A percentile compares a stretch with the other conserved stretches of the same genome.
These are phyloP conservation scores for Botryotinia globosa DNA, from an alignment of 2,329 filamentous ascomycete genomes.

Conservation along the genomic window DNA sequence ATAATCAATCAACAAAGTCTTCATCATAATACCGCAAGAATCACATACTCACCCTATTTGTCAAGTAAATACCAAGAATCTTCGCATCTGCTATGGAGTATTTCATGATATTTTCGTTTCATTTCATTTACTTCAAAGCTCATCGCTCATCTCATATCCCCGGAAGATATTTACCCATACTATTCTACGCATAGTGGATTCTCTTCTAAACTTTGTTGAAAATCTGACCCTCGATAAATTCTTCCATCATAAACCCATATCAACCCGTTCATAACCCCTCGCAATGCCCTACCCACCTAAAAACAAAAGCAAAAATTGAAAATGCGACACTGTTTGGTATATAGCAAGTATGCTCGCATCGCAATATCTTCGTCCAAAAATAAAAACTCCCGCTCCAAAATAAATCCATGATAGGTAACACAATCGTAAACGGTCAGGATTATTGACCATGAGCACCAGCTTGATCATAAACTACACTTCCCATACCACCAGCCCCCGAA, in stretches of 20 bases:
- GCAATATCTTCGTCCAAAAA: neutral
- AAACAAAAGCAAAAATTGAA: neutral
- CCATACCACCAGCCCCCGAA: constrained; percentile 20
- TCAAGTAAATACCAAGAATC: neutral
- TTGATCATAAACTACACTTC: constrained; percentile 26
- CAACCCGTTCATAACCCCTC: neutral
- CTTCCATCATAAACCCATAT: neutral
- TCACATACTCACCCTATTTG: neutral
- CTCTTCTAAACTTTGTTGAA: neutral
- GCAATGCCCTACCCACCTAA: neutral
- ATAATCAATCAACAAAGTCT: neutral
- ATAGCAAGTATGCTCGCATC: neutral
- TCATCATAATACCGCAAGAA: neutral
- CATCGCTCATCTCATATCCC: neutral
- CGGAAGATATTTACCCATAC: neutral
- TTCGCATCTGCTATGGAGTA: neutral
- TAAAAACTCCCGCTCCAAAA: neutral
- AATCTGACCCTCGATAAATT: neutral
- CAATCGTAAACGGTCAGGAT: neutral
- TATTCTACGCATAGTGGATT: neutral
- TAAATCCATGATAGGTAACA: neutral
- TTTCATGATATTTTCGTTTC: neutral
- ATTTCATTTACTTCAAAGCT: neutral
- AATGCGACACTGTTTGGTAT: neutral
- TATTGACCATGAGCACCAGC: constrained; percentile 30